Evolutionary conservation across 257 asterid genomes (phyloP), one percentile per base, ranked within the genome.

Genomic region (Knoxia roxburghii): DNA sequence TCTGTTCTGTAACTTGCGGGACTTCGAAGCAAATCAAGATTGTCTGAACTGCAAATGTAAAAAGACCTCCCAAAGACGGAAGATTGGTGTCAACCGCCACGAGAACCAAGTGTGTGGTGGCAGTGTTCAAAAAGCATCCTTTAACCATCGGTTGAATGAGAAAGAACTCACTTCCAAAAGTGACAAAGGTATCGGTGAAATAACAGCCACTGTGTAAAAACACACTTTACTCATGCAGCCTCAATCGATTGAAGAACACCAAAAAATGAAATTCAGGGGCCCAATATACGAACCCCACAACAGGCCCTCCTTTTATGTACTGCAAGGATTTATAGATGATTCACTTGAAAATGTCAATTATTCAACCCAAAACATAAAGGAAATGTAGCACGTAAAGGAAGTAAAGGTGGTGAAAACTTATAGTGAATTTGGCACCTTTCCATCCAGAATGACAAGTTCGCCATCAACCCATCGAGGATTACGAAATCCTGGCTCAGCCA

Each of bases 391-490:
- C 33, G 6, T 32, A 57, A 57, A 70, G 33, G 18, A n/a, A 46
- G 14, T 55, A 50, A 17, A 20, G 20, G 14, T 4, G 0, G 11
- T 35, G 43, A 13, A 61, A 57, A 50, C 48, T 30, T 29, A 49
- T n/a, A 41, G 68, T 72, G 69, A 72, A 63, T 52, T 18, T 57
- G 21, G 51, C 73, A 90, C 99, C 97, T 94, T 94, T 65, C 99
- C 97, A 68, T 88, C 96, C 87, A 94, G 80, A 71, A 88, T 76
- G 75, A 94, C 95, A 67, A 94, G 89, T 84, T 94, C 99, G 20
- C 99, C 99, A 79, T 88, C 97, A 73, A 90, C 97, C 99, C 99
- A 94, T 72, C 91, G 84, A 67, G 97, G 91, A 61, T 78, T 88
- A 66, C 69, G 77, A 73, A 86, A 88, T 67, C 99, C 96, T 76